Conservation (phyloP, 768 basidiomycete genomes). For the Suillus discolor region DNA sequence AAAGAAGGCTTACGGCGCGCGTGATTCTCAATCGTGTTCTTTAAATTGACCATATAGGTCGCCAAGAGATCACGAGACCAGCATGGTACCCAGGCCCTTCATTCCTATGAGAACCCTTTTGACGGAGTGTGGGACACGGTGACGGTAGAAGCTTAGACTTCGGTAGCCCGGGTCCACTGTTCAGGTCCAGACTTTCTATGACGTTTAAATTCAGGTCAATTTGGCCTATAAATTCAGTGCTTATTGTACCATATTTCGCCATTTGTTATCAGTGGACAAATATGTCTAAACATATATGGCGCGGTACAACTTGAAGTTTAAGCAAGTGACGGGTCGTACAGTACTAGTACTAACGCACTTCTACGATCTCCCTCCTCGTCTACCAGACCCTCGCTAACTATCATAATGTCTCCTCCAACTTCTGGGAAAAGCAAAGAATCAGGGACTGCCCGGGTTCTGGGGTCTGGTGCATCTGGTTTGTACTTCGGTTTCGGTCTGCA, state of each 20-base stretch:
- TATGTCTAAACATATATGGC: not conserved
- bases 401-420: conserved; percentile 49
- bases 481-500: not conserved
- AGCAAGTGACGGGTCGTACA: conserved; percentile 1
- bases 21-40: not conserved
- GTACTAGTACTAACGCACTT: not conserved
- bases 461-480: conserved; percentile 88
- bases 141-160: not conserved
- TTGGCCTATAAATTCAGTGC: not conserved
- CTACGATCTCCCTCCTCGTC: not conserved
- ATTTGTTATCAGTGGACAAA: not conserved
- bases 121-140: not conserved
- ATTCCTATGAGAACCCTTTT: not conserved
- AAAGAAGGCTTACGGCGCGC: not conserved
- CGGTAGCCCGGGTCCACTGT: not conserved
- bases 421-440: conserved; percentile 72
- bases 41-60: not conserved
- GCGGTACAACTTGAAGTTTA: not conserved
- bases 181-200: not conserved
- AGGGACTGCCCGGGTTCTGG: conserved; percentile 85
- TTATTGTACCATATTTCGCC: not conserved
- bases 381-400: not conserved
- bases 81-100: not conserved
- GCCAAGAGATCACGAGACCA: not conserved
- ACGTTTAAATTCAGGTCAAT: not conserved